phyloP scores from a whole-genome alignment of 192 early-diverging fungal genomes.

The Spizellomyces punctatus region DNA sequence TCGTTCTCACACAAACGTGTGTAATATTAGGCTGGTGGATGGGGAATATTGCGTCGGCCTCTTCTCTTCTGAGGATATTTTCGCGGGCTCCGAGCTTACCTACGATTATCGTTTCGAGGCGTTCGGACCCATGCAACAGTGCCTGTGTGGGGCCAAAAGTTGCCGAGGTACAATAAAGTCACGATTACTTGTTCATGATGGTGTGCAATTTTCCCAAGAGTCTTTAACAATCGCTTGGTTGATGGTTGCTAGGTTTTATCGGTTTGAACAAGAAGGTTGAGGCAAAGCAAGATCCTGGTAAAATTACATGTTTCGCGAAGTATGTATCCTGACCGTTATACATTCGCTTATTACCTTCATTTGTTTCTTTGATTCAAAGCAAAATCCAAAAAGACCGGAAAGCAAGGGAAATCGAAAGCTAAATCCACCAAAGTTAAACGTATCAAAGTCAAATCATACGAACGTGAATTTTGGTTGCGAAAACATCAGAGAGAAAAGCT shows the following conservation, averaged over 20 bases:
- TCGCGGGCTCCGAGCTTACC: slow-evolving; percentile 66
- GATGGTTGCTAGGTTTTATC: slow-evolving; percentile 11
- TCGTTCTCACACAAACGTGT: neutral
- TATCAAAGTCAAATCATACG: neutral
- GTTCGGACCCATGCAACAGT: slow-evolving; percentile 68
- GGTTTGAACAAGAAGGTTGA: slow-evolving; percentile 26
- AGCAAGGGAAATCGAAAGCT: neutral
- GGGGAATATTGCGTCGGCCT: slow-evolving; percentile 77
- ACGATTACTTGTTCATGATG: neutral
- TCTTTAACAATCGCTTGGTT: neutral
- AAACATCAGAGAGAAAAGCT: neutral
- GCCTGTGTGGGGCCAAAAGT: slow-evolving; percentile 66
- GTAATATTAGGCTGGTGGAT: slow-evolving; percentile 51
- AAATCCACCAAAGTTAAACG: slow-evolving; percentile 2
- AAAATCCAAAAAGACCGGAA: slow-evolving; percentile 2
- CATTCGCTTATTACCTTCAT: too few species aligned
- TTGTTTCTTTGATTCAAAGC: neutral
- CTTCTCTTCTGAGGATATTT: slow-evolving; percentile 72
- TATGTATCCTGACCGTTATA: too few species aligned
- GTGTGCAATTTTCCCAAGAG: neutral
- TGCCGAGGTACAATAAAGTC: slow-evolving; percentile 58
- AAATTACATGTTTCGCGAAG: too few species aligned
- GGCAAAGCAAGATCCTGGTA: too few species aligned
- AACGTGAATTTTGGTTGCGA: slow-evolving; percentile 2
- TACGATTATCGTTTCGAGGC: slow-evolving; percentile 85